Conservation (phyloP, 2,329 filamentous ascomycete species). For the Botrytis medusae region DNA sequence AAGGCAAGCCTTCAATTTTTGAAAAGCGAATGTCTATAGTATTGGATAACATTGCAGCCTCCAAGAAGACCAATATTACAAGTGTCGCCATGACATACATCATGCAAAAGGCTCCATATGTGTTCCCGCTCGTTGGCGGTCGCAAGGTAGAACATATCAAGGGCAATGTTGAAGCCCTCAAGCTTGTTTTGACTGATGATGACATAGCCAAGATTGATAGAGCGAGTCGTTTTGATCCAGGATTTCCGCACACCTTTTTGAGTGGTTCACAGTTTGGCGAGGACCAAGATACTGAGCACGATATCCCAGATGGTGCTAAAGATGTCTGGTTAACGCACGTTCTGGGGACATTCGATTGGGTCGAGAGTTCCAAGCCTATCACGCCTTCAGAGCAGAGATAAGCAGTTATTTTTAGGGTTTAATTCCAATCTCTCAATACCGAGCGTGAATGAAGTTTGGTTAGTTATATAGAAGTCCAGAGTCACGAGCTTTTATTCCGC, state of each 20-base stretch:
- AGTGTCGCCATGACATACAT: conserved; percentile 57
- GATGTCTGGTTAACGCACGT: not conserved
- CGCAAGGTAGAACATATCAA: conserved; percentile 58
- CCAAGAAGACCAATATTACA: conserved; percentile 45
- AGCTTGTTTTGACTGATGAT: conserved; percentile 49
- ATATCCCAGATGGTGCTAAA: not conserved
- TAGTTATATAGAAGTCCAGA: no score
- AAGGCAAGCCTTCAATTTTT: not conserved
- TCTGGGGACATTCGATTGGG: not conserved
- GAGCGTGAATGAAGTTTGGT: no score
- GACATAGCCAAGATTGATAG: conserved; percentile 55
- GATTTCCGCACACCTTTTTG: not conserved
- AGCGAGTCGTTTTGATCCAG: not conserved
- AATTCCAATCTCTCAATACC: no score
- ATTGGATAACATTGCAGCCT: not conserved
- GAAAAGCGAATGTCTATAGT: not conserved
- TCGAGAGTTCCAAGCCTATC: not conserved
- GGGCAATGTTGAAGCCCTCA: conserved; percentile 54
- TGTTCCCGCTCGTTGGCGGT: conserved; percentile 59
- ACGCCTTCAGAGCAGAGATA: not conserved
- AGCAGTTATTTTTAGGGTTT: no score
- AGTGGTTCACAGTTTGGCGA: not conserved
- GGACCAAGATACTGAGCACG: not conserved
- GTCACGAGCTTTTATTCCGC: not conserved
- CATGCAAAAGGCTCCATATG: conserved; percentile 54